These are phyloP conservation scores for Lodderomyces theae DNA, from an alignment of 1,139 yeast species.

Conservation along the genomic window DNA sequence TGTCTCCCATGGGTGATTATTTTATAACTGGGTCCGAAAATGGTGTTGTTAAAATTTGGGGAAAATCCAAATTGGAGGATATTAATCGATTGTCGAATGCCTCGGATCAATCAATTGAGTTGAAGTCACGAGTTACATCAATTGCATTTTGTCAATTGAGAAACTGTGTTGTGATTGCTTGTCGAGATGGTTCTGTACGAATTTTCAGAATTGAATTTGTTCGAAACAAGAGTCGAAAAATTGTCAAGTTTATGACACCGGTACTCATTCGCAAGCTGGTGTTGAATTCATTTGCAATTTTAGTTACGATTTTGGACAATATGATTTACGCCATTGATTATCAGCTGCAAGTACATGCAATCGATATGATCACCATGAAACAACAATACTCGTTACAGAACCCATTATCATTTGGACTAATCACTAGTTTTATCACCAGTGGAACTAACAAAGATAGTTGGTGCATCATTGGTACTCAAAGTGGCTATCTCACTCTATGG, in stretches of 20 bases:
- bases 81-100: constrained; percentile 20
- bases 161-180: constrained; percentile 65
- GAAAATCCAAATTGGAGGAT: constrained; percentile 59
- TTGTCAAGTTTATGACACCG: constrained; percentile 32
- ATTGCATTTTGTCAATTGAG: constrained; percentile 57
- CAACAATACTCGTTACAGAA: constrained; percentile 43
- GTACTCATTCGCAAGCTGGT: constrained; percentile 44
- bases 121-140: constrained; percentile 47
- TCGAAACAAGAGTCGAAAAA: constrained; percentile 34
- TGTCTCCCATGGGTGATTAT: constrained; percentile 60
- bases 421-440: constrained; percentile 54
- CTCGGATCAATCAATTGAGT: constrained; percentile 49
- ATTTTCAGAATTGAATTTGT: constrained; percentile 56
- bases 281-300: not conserved
- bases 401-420: constrained; percentile 64
- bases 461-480: constrained; percentile 71
- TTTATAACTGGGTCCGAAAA: constrained; percentile 77
- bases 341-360: constrained; percentile 47
- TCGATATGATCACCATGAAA: constrained; percentile 63
- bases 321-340: constrained; percentile 55
- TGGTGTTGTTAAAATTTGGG: constrained; percentile 80
- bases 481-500: constrained; percentile 77
- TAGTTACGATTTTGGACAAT: constrained; percentile 23
- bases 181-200: constrained; percentile 61
- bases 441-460: constrained; percentile 49